Conservation (phyloP, 2,329 filamentous ascomycete species). For the Fusarium sororula region DNA sequence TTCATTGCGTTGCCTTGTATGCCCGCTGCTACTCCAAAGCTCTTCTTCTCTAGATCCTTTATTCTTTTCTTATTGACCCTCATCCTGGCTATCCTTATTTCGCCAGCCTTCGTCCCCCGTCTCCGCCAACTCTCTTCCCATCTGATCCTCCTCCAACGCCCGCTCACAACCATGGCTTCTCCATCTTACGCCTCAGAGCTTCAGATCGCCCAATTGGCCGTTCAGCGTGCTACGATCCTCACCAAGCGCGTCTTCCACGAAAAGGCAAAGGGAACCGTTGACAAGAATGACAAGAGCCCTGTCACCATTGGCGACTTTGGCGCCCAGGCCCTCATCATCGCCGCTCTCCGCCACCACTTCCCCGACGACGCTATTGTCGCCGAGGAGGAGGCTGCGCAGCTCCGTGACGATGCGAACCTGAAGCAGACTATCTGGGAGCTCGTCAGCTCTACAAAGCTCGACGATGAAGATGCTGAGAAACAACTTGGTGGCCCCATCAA, state of each 20-base stretch:
- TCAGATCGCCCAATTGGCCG: constrained; percentile 84
- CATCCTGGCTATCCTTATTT: constrained; percentile 43
- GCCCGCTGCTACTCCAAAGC: constrained; percentile 16
- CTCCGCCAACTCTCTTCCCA: constrained; percentile 43
- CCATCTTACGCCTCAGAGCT: constrained; percentile 78
- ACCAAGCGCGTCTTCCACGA: constrained; percentile 71
- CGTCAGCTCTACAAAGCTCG: constrained; percentile 76
- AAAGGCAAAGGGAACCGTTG: constrained; percentile 90
- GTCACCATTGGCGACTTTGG: constrained; percentile 99
- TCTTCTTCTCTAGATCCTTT: constrained; percentile 10
- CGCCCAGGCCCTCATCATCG: constrained; percentile 95
- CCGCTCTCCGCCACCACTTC: constrained; percentile 88
- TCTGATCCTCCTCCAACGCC: constrained; percentile 35
- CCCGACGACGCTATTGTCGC: constrained; percentile 91
- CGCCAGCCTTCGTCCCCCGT: constrained; percentile 39
- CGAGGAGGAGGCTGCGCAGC: constrained; percentile 88
- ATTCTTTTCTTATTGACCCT: constrained; percentile 37
- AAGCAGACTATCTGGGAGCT: constrained; percentile 81
- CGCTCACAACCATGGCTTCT: constrained; percentile 47
- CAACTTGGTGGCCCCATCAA: constrained; percentile 73
- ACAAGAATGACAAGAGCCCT: constrained; percentile 93
- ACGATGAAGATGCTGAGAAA: constrained; percentile 66
- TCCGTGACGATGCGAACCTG: constrained; percentile 76
- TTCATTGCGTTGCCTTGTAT: constrained; percentile 27
- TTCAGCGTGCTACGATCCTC: constrained; percentile 75